Evolutionary conservation across 225 moss, liverwort and hornwort species (phyloP).

Genomic region (Physcomitrellopsis africana): DNA sequence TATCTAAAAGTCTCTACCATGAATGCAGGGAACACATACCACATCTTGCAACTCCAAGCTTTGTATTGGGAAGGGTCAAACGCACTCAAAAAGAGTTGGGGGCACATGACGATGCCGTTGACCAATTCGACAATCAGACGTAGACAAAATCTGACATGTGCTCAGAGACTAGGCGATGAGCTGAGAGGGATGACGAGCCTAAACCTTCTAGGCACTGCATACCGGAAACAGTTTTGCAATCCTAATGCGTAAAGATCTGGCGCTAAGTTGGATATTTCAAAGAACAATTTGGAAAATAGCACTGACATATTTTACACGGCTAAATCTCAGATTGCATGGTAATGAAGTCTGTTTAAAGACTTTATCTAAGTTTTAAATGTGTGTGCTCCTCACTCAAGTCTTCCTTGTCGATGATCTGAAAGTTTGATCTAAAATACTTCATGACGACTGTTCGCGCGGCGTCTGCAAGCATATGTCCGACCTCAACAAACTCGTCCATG

Average conservation of each 20-base stretch:
- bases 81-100: not conserved
- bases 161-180: no score
- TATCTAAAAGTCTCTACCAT: not conserved
- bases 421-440: slow-evolving; percentile 72
- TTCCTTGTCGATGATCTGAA: slow-evolving; percentile 85
- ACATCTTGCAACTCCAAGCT: not conserved
- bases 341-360: not conserved
- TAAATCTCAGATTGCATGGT: not conserved
- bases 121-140: no score
- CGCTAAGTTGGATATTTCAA: no score
- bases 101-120: no score
- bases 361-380: not conserved
- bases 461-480: slow-evolving; percentile 85
- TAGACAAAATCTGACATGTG: no score
- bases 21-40: not conserved
- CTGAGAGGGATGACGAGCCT: not conserved
- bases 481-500: slow-evolving; percentile 70
- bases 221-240: no score
- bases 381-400: slow-evolving; percentile 74
- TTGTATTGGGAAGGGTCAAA: not conserved
- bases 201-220: not conserved
- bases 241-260: no score
- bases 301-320: no score
- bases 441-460: slow-evolving; percentile 79
- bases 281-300: no score